These are phyloP conservation scores for Boechera divaricarpa DNA, from an alignment of 345 rosid genomes.

Conservation along the genomic window DNA sequence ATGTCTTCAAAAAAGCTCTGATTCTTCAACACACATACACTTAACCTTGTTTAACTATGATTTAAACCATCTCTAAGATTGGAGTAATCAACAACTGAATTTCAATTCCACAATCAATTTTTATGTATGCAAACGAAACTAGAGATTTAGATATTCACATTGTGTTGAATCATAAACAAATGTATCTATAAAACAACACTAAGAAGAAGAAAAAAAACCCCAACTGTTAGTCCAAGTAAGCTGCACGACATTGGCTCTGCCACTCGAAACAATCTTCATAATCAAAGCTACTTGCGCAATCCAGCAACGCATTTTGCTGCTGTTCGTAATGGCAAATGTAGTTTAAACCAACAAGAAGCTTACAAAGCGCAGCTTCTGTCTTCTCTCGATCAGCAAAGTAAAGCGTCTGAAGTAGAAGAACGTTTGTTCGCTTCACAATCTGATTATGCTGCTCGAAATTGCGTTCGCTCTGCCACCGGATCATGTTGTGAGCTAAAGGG, in stretches of 20 bases:
- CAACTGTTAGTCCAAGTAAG: slow-evolving; percentile 42
- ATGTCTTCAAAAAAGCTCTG: neutral
- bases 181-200: slow-evolving; percentile 43
- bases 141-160: slow-evolving; percentile 41
- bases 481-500: slow-evolving; percentile 94
- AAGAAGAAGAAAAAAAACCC: neutral
- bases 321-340: slow-evolving; percentile 92
- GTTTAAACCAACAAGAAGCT: slow-evolving; percentile 91
- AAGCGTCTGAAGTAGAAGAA: slow-evolving; percentile 83
- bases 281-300: slow-evolving; percentile 96
- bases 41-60: neutral
- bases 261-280: slow-evolving; percentile 91
- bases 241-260: slow-evolving; percentile 65
- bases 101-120: slow-evolving; percentile 16
- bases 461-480: slow-evolving; percentile 94
- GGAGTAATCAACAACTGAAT: neutral
- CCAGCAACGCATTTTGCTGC: slow-evolving; percentile 84
- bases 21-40: neutral
- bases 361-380: slow-evolving; percentile 75
- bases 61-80: slow-evolving; percentile 1
- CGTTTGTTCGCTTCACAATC: slow-evolving; percentile 74
- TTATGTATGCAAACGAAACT: slow-evolving; percentile 25
- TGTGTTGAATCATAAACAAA: slow-evolving; percentile 36
- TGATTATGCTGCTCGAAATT: slow-evolving; percentile 89
- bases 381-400: slow-evolving; percentile 92